Conservation (phyloP, 2,329 filamentous ascomycete genomes). For the Beauveria bassiana region DNA sequence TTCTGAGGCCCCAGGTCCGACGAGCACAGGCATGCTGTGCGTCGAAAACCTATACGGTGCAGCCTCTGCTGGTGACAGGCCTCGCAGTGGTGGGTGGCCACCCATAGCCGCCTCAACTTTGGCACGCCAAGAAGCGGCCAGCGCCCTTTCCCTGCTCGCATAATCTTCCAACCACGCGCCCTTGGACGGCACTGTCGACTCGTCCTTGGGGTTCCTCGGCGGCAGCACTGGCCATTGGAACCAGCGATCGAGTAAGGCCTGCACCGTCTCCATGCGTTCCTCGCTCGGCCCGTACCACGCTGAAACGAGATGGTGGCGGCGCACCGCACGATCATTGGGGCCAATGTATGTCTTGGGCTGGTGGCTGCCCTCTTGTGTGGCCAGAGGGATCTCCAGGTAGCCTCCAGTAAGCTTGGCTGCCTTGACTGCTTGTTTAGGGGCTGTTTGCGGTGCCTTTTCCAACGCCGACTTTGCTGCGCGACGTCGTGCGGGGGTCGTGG, state of each 20-base stretch:
- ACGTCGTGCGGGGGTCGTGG: neutral
- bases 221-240: constrained; percentile 32
- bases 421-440: constrained; percentile 18
- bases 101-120: constrained; percentile 15
- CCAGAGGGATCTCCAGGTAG: constrained; percentile 26
- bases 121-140: constrained; percentile 23
- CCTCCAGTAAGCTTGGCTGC: constrained; percentile 17
- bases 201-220: constrained; percentile 18
- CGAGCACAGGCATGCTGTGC: constrained; percentile 24
- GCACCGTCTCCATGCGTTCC: constrained; percentile 26
- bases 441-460: constrained; percentile 19
- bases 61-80: constrained; percentile 21
- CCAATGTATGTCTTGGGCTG: constrained; percentile 27
- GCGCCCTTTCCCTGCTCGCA: constrained; percentile 26
- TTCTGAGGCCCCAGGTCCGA: constrained; percentile 23
- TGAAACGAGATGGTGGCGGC: constrained; percentile 27
- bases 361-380: constrained; percentile 23
- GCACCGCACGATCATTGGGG: constrained; percentile 26
- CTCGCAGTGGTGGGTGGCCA: neutral
- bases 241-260: constrained; percentile 35
- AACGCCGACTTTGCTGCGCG: neutral
- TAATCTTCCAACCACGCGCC: constrained; percentile 34
- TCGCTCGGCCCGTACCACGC: constrained; percentile 35
- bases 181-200: constrained; percentile 22
- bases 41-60: constrained; percentile 19